These are phyloP conservation scores for Lactifluus volemus DNA, from an alignment of 768 basidiomycete genomes.

Conservation along the genomic window DNA sequence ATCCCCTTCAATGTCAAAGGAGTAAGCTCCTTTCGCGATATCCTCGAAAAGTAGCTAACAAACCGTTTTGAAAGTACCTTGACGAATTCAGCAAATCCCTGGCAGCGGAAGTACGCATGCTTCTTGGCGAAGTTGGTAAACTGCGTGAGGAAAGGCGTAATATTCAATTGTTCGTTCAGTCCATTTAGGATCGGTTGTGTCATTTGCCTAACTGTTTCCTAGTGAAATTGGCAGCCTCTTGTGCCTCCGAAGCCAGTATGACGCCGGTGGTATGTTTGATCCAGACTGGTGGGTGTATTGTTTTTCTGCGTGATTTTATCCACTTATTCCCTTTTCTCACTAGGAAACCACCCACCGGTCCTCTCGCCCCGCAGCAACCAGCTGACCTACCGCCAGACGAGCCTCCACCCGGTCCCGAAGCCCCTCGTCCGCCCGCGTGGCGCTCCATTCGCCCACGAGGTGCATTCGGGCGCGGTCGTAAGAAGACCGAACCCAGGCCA, in stretches of 20 bases:
- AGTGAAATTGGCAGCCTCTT: constrained; percentile 74
- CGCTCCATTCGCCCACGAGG: constrained; percentile 19
- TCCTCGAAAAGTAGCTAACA: neutral
- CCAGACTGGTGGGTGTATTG: constrained; percentile 51
- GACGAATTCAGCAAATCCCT: constrained; percentile 84
- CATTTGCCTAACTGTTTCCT: constrained; percentile 1
- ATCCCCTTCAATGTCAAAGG: constrained; percentile 80
- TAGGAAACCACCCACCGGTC: constrained; percentile 28
- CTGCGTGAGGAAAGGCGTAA: constrained; percentile 70
- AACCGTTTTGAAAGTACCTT: constrained; percentile 46
- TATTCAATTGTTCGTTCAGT: constrained; percentile 59
- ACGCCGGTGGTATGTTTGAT: constrained; percentile 80
- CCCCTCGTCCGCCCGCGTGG: constrained; percentile 20
- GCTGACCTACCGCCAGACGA: constrained; percentile 21
- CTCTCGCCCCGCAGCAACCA: constrained; percentile 18
- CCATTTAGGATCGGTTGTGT: neutral
- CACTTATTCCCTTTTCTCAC: constrained; percentile 31
- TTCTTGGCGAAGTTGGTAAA: constrained; percentile 76
- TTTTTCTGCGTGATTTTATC: neutral
- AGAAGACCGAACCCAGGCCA: constrained; percentile 13
- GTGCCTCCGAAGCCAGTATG: constrained; percentile 64
- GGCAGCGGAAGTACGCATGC: constrained; percentile 74
- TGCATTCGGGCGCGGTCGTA: constrained; percentile 16
- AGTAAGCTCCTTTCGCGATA: constrained; percentile 34
- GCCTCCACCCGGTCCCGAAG: constrained; percentile 20